A percentile compares a stretch with the other conserved stretches of the same genome.
Evolutionary conservation across 371 early-diverging fungal genomes (phyloP).

Genomic region (Cokeromyces recurvatus): DNA sequence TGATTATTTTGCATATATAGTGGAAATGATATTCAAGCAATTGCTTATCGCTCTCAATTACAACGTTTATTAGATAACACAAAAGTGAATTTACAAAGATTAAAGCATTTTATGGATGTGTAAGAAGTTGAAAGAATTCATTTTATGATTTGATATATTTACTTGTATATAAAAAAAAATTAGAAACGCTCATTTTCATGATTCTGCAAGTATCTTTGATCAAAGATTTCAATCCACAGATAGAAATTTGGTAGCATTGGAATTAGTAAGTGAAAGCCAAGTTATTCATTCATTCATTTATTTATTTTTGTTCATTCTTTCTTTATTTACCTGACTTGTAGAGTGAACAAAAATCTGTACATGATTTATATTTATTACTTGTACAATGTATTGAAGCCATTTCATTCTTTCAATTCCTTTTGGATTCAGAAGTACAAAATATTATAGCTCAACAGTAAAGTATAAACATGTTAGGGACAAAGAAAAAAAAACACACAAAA

Average conservation of each 20-base stretch:
- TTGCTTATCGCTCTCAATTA: neutral
- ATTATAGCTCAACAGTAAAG: conserved; percentile 2
- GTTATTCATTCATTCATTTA: neutral
- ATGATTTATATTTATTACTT: conserved; percentile 60
- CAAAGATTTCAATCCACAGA: conserved; percentile 22
- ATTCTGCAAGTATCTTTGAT: conserved; percentile 21
- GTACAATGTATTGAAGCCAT: conserved; percentile 70
- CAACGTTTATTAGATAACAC: conserved; percentile 33
- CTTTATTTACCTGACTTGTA: too few relatives aligned
- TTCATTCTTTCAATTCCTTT: conserved; percentile 65
- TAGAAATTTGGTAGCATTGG: conserved; percentile 15
- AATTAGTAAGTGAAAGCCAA: conserved; percentile 15
- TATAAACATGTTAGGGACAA: neutral
- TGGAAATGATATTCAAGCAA: neutral
- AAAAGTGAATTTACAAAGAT: conserved; percentile 36
- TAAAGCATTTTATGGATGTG: conserved; percentile 51
- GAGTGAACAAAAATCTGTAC: conserved; percentile 70
- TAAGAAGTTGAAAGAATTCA: too few relatives aligned
- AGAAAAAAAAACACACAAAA: too few relatives aligned
- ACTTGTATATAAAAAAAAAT: neutral
- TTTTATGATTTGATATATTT: conserved; percentile 1
- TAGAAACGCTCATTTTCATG: conserved; percentile 30
- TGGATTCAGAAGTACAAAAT: conserved; percentile 33
- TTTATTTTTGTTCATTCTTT: neutral
- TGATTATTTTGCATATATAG: neutral